Conservation (phyloP, 2,329 filamentous ascomycete species). For the Diaporthe vexans region DNA sequence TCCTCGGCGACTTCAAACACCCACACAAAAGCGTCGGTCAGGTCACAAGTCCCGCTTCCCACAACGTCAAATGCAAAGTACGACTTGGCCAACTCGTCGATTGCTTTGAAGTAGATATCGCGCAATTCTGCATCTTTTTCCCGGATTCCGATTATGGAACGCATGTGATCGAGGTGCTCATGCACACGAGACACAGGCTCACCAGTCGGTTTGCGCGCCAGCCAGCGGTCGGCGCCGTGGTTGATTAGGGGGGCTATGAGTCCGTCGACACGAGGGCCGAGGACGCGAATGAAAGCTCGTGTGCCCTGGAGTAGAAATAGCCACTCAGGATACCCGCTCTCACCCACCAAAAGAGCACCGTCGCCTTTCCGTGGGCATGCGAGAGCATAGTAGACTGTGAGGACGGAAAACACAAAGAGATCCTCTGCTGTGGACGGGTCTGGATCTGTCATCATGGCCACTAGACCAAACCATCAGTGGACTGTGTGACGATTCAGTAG, state of each 20-base stretch:
- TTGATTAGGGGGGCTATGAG: not conserved
- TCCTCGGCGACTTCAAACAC: slow-evolving; percentile 12
- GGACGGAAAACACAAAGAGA: not conserved
- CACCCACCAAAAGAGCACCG: not conserved
- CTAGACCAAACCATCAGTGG: not conserved
- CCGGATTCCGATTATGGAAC: not conserved
- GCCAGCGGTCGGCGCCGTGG: slow-evolving; percentile 14
- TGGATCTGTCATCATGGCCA: not conserved
- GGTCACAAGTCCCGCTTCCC: not conserved
- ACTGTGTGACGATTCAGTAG: not conserved
- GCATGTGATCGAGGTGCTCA: not conserved
- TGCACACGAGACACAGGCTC: not conserved
- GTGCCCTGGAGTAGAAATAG: slow-evolving; percentile 1
- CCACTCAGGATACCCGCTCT: slow-evolving; percentile 12
- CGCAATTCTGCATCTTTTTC: not conserved
- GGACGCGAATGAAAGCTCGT: not conserved
- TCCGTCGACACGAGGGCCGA: not conserved
- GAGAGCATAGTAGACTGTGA: slow-evolving; percentile 15
- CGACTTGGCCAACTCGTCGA: slow-evolving; percentile 1
- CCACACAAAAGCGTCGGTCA: slow-evolving; percentile 12
- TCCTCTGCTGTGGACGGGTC: not conserved
- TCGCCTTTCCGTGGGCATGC: not conserved
- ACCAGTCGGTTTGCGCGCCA: not conserved
- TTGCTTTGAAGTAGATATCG: not conserved
- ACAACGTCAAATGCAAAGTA: not conserved